Base-by-base conservation (phyloP, 805 yeast genomes). In the Yamadazyma nakazawae region DNA sequence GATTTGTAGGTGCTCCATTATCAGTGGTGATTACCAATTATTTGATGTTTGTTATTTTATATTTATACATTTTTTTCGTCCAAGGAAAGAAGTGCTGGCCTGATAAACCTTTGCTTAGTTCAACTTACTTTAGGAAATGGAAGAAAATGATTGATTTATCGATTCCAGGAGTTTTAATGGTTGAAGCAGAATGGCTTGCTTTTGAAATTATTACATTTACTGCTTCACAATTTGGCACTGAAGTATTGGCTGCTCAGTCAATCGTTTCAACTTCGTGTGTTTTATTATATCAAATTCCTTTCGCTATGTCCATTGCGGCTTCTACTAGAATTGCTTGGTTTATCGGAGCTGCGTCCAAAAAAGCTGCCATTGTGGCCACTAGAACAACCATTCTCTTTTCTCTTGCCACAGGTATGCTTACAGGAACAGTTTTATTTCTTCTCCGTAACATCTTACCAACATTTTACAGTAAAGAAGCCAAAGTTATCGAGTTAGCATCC, bases 271-370 rank as follows among this genome's bases (percentile, higher is more conserved):
- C 90, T 1, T 76, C 85, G 42, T 82, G 86, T 46, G 80, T 84
- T 0, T 61, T 86, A 43, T 70, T 83, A 17, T 86, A 84, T 60
- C 94, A 86, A 61, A 68, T 85, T 5, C 91, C 91, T 18, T 84
- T 86, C 59, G 88, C 90, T 13, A 75, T 85, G 34, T 80, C 88
- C 8, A 83, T 86, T 45, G 87, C 91, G 3, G 79, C 86, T 0
- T 81, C 89, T 11, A 85, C 92, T 1, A 75, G 92, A 63, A 78
- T 85, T 17, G 92, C 92, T 5, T 84, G 87, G 73, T 83, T 73
- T 52, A 75, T 86, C 46, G 94, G 94, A 21, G 86, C 88, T 1
- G 82, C 76, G 9, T 62, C 75, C 11, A 67, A 71, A 44, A 63
- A 60, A 34, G 63, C 76, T 4, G 70, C 75, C 2, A 53, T 51